Percentiles rank a stretch among this genome's conserved stretches.
These are phyloP conservation scores for Magnaporthiopsis incrustans DNA, from an alignment of 2,329 filamentous ascomycete species.

Conservation along the genomic window DNA sequence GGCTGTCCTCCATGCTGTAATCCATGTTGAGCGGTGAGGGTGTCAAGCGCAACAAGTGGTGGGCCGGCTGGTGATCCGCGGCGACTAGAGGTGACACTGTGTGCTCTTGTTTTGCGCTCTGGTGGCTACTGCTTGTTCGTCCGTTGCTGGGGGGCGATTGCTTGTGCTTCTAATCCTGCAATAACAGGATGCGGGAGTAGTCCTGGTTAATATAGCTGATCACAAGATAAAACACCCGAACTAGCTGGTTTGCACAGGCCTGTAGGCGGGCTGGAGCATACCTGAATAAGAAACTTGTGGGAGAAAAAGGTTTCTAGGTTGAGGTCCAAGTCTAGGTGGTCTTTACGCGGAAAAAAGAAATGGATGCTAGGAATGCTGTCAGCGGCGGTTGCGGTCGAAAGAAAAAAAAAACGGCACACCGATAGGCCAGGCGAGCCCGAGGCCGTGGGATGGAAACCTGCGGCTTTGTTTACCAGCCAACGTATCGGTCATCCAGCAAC, in stretches of 20 bases:
- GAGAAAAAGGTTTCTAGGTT: neutral
- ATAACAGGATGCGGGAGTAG: neutral
- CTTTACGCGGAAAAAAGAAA: neutral
- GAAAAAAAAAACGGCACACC: neutral
- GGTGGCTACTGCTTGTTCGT: neutral
- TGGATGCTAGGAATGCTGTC: neutral
- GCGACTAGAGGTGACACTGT: neutral
- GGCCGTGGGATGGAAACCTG: too few relatives aligned
- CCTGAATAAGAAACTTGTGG: neutral
- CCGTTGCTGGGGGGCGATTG: neutral
- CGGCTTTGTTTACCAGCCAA: slow-evolving; percentile 3
- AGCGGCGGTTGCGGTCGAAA: neutral
- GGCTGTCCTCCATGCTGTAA: slow-evolving; percentile 47
- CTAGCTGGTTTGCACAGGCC: neutral
- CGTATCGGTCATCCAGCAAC: slow-evolving; percentile 4
- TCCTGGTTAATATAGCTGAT: slow-evolving; percentile 1
- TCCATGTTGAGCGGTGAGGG: neutral
- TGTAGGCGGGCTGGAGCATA: neutral
- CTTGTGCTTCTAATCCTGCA: neutral
- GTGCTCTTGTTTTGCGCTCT: neutral
- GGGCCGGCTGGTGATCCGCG: neutral
- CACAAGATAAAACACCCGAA: neutral
- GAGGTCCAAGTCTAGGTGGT: neutral
- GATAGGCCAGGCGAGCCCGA: neutral
- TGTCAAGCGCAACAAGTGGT: neutral